Conservation (phyloP, 2,329 filamentous ascomycete genomes). For the Lithohypha guttulata region DNA sequence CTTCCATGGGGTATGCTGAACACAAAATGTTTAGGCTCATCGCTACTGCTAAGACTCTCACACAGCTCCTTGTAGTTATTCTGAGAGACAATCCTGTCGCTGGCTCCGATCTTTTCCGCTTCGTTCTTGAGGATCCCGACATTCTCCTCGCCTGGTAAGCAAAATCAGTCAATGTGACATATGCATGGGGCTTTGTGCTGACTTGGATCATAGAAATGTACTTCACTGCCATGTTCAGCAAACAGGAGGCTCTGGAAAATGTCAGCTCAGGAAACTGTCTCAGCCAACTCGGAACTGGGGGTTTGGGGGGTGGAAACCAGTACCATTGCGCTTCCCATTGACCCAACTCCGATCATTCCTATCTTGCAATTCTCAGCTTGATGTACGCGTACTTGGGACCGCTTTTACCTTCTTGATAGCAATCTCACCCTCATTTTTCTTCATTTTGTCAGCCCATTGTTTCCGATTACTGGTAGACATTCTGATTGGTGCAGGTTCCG, state of each 20-base stretch:
- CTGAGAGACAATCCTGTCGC: slow-evolving; percentile 24
- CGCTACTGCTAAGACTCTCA: slow-evolving; percentile 34
- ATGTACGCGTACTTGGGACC: neutral
- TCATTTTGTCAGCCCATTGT: neutral
- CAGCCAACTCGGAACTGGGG: too few species aligned
- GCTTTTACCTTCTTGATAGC: slow-evolving; percentile 8
- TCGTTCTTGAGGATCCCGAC: slow-evolving; percentile 35
- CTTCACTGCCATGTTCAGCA: slow-evolving; percentile 44
- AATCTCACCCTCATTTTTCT: neutral
- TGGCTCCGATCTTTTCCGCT: slow-evolving; percentile 24
- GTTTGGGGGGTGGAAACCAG: too few species aligned
- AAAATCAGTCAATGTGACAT: neutral
- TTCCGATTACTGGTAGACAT: slow-evolving; percentile 1
- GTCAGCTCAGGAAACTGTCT: too few species aligned
- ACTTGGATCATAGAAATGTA: slow-evolving; percentile 45
- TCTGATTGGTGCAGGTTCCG: slow-evolving; percentile 1
- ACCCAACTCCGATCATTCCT: slow-evolving; percentile 37
- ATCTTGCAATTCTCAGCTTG: slow-evolving; percentile 11
- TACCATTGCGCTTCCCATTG: too few species aligned
- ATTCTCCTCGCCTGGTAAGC: slow-evolving; percentile 28
- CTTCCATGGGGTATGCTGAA: slow-evolving; percentile 42
- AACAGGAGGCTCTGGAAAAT: slow-evolving; percentile 40
- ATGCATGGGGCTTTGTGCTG: neutral
- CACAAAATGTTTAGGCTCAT: slow-evolving; percentile 39
- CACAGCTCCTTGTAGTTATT: slow-evolving; percentile 42